A percentile compares a stretch with the other conserved stretches of the same genome.
Evolutionary conservation across 2,329 filamentous ascomycete genomes (phyloP).

Genomic region (Arthrocladium fulminans): DNA sequence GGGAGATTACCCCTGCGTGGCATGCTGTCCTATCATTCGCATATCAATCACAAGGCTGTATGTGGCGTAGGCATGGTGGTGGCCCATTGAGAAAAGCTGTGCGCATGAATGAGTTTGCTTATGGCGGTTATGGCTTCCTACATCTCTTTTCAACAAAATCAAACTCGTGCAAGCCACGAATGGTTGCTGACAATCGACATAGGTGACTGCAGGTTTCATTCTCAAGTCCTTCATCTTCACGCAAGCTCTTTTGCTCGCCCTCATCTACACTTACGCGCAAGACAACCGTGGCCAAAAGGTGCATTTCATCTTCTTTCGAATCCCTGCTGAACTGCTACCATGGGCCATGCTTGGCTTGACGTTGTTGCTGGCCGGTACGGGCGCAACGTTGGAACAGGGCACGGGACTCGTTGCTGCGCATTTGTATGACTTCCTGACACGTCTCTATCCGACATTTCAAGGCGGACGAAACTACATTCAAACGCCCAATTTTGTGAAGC

Average conservation of each 20-base stretch:
- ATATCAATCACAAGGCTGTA: slow-evolving; percentile 49
- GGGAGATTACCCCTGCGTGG: slow-evolving; percentile 68
- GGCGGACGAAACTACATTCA: slow-evolving; percentile 67
- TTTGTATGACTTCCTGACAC: slow-evolving; percentile 78
- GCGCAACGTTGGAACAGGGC: slow-evolving; percentile 52
- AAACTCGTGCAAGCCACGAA: slow-evolving; percentile 10
- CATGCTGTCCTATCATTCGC: slow-evolving; percentile 56
- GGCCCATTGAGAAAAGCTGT: slow-evolving; percentile 60
- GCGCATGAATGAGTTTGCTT: slow-evolving; percentile 46
- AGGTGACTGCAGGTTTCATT: slow-evolving; percentile 35
- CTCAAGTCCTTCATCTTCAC: slow-evolving; percentile 30
- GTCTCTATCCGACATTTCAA: slow-evolving; percentile 81
- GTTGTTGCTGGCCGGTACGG: slow-evolving; percentile 56
- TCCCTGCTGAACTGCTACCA: slow-evolving; percentile 74
- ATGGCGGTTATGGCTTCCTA: slow-evolving; percentile 59
- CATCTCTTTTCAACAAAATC: slow-evolving; percentile 36
- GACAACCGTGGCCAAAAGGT: slow-evolving; percentile 71
- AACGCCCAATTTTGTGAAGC: slow-evolving; percentile 64
- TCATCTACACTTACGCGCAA: slow-evolving; percentile 76
- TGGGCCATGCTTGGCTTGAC: slow-evolving; percentile 69
- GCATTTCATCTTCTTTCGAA: slow-evolving; percentile 71
- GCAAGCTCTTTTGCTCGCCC: slow-evolving; percentile 62
- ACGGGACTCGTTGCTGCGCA: slow-evolving; percentile 83
- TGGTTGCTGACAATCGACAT: slow-evolving; percentile 24
- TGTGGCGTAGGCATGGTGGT: slow-evolving; percentile 68